Percentiles rank a stretch among this genome's conserved stretches.
Conservation (phyloP, 1,284 basidiomycete genomes). For the Sporisorium graminicola region DNA sequence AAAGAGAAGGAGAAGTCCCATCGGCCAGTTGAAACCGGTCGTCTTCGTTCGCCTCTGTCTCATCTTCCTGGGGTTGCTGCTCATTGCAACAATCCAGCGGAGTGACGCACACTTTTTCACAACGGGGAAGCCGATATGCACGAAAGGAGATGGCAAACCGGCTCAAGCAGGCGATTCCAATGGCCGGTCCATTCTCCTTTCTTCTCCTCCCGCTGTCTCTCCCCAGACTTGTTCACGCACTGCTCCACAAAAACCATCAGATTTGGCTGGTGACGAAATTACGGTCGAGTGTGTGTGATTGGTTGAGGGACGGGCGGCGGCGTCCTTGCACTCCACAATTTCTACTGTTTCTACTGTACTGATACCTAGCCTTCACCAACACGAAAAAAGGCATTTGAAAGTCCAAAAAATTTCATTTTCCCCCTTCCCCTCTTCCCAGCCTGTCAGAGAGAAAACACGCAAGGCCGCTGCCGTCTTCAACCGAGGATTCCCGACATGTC, state of each 20-base stretch:
- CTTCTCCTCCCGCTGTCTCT: not conserved
- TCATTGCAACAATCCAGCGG: not conserved
- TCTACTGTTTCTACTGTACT: too few relatives aligned
- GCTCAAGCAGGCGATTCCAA: not conserved
- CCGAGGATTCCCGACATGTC: slow-evolving; percentile 40
- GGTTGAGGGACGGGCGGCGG: too few relatives aligned
- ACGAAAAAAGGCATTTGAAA: not conserved
- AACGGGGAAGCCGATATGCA: slow-evolving; percentile 20
- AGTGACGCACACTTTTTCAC: slow-evolving; percentile 10
- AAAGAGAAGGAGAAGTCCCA: not conserved
- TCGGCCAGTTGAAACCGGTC: slow-evolving; percentile 4
- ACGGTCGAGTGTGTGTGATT: too few relatives aligned
- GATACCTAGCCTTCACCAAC: not conserved
- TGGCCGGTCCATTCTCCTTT: not conserved
- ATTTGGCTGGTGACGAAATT: slow-evolving; percentile 6
- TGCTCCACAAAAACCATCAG: not conserved
- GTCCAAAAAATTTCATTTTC: slow-evolving; percentile 1
- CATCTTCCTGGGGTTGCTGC: not conserved
- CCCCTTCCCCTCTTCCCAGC: not conserved
- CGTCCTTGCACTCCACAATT: too few relatives aligned
- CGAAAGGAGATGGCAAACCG: not conserved
- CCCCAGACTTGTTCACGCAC: not conserved
- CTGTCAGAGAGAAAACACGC: not conserved
- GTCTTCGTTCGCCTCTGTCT: not conserved
- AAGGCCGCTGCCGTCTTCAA: slow-evolving; percentile 7